Evolutionary conservation across 2,329 filamentous ascomycete species (phyloP), one percentile per base, ranked within the genome.

Genomic region (Clonostachys solani): DNA sequence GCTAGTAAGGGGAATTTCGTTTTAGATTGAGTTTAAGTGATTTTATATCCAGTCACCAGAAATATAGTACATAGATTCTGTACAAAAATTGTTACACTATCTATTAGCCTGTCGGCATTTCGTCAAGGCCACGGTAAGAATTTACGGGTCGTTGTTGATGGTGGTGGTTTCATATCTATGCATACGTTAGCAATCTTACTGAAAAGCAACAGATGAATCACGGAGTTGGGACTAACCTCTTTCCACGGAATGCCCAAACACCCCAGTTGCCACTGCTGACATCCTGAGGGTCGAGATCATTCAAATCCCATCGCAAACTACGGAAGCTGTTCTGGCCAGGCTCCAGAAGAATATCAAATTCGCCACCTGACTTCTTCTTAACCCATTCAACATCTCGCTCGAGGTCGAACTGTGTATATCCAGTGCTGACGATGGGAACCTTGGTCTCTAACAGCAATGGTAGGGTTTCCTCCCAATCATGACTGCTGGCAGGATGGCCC

Each of bases 181-280:
- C 47, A 35, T 10, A 37, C 42, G 61, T 75, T 59, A 74, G 68
- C 49, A 49, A 37, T 41, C 33, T 17, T 34, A 13, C 13, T 29
- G 8, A 29, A 29, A 9, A 12, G 12, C 37, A 40, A 40, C 12
- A 9, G 15, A 29, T 18, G 35, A 38, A 50, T 35, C 44, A 29
- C 23, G 23, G 23, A 29, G 23, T 29, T 29, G 9, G 8, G 36
- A 67, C 81, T 57, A 80, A 96, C 82, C 92, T 87, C 82, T 99
- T 99, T 57, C 94, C 94, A 69, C 94, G 83, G 74, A 99, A 99
- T 13, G 87, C 91, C 90, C 95, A 99, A 3, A 96, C 75, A 12
- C 94, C 94, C 90, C 91, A 99, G 67, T 99, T 99, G 47, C 94
- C 92, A 60, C 90, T 95, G 57, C 86, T 96, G 52, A 97, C 76